phyloP scores from a whole-genome alignment of 2,329 filamentous ascomycete species.

The Raffaelea arxii region DNA sequence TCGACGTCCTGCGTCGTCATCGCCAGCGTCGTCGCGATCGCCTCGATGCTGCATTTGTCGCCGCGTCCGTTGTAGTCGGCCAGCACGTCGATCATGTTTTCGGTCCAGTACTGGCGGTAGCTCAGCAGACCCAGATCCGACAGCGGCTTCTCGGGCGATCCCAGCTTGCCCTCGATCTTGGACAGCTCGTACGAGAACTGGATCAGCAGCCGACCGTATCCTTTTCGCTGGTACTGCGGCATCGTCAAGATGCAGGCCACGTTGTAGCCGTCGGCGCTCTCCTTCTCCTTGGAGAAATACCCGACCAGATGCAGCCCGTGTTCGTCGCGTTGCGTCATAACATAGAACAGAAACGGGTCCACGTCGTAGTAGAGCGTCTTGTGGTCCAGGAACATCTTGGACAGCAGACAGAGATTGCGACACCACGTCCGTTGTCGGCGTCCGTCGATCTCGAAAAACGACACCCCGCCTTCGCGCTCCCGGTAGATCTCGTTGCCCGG shows the following conservation, averaged over 20 bases:
- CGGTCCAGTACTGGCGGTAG: conserved; percentile 96
- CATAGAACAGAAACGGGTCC: conserved; percentile 98
- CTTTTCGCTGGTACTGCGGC: conserved; percentile 91
- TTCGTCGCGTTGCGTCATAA: conserved; percentile 85
- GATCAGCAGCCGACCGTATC: conserved; percentile 86
- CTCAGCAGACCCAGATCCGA: conserved; percentile 88
- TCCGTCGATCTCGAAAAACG: conserved; percentile 96
- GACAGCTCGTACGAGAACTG: conserved; percentile 96
- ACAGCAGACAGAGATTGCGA: conserved; percentile 86
- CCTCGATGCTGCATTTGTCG: conserved; percentile 73
- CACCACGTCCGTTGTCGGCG: conserved; percentile 92
- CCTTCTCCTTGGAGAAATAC: conserved; percentile 99
- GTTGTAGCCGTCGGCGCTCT: conserved; percentile 94
- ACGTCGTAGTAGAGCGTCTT: conserved; percentile 99
- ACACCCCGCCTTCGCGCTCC: conserved; percentile 83
- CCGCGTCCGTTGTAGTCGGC: conserved; percentile 59
- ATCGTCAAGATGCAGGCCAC: conserved; percentile 95
- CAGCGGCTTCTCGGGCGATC: conserved; percentile 91
- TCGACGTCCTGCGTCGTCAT: conserved; percentile 99
- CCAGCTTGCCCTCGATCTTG: conserved; percentile 89
- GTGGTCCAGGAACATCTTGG: conserved; percentile 94
- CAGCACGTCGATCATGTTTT: conserved; percentile 84
- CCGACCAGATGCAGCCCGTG: conserved; percentile 92
- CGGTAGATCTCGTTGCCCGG: conserved; percentile 98
- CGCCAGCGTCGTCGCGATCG: conserved; percentile 66